phyloP scores from a whole-genome alignment of 352 stramenopile genomes.

The Elongisporangium anandrum region DNA sequence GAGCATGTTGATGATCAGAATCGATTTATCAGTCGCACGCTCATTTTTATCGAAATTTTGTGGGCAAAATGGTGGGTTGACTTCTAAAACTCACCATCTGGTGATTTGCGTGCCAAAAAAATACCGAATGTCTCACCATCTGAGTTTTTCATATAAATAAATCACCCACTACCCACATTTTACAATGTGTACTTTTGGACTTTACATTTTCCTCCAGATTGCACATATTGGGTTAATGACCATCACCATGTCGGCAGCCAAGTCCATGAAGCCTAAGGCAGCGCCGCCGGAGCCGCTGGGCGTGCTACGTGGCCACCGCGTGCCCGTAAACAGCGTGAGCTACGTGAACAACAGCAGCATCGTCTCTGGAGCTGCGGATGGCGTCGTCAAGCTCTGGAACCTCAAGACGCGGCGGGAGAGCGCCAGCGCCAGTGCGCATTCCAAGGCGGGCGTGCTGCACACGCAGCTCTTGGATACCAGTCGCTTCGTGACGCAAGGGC shows the following conservation, averaged over 20 bases:
- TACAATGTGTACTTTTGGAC: background rate
- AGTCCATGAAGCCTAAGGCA: conserved; percentile 7
- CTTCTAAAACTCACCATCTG: too few relatives aligned
- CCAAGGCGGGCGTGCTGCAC: conserved; percentile 75
- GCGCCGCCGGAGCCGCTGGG: conserved; percentile 41
- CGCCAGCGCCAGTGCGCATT: conserved; percentile 36
- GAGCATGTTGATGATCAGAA: background rate
- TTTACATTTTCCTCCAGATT: background rate
- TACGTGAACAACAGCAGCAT: conserved; percentile 38
- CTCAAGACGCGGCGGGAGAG: conserved; percentile 51
- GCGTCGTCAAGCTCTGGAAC: conserved; percentile 71
- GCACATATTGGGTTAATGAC: background rate
- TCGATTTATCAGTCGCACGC: background rate
- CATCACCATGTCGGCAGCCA: background rate
- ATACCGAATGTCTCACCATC: background rate
- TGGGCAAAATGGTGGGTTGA: background rate
- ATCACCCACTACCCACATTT: background rate
- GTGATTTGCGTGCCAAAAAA: background rate
- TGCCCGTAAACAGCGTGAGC: conserved; percentile 50
- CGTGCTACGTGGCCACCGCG: conserved; percentile 62
- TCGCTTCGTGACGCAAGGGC: conserved; percentile 61
- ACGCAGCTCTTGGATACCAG: conserved; percentile 7
- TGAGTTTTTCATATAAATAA: background rate
- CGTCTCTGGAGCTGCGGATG: conserved; percentile 55
- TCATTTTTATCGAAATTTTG: background rate